Percentiles rank a stretch among this genome's conserved stretches.
Conservation (phyloP, 2,329 filamentous ascomycete species). For the Talaromyces marneffei region DNA sequence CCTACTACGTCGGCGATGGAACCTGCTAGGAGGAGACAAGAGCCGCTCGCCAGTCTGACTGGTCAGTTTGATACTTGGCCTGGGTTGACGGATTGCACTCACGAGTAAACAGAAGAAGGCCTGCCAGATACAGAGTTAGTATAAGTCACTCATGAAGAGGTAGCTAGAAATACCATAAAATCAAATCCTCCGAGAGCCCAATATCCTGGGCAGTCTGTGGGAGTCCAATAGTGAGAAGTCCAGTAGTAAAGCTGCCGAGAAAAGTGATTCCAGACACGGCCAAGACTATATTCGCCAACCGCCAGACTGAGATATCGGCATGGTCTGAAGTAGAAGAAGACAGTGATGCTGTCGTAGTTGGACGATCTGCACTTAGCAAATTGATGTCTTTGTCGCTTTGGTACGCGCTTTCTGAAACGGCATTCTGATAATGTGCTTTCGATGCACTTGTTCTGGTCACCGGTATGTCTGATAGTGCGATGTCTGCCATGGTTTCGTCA, state of each 20-base stretch:
- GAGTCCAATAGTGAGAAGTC: constrained; percentile 11
- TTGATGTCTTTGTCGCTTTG: constrained; percentile 1
- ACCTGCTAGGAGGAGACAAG: constrained; percentile 44
- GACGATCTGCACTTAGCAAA: background rate
- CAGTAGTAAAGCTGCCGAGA: constrained; percentile 9
- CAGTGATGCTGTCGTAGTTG: background rate
- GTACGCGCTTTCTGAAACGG: background rate
- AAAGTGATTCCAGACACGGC: constrained; percentile 11
- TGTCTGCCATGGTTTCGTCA: background rate
- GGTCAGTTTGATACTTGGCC: constrained; percentile 18
- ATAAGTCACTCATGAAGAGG: too few relatives aligned
- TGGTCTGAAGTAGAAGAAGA: background rate
- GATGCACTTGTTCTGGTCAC: background rate
- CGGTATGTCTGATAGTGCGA: background rate
- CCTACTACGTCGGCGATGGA: constrained; percentile 47
- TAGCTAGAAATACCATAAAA: constrained; percentile 6
- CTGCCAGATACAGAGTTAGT: background rate
- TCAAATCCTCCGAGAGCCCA: constrained; percentile 11
- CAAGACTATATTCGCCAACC: constrained; percentile 5
- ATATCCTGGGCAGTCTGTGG: constrained; percentile 9
- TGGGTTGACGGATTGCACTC: constrained; percentile 23
- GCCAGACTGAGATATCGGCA: constrained; percentile 6
- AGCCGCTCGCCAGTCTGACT: constrained; percentile 28
- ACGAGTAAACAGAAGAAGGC: constrained; percentile 13
- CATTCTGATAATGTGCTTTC: background rate